These are phyloP conservation scores for Trypanosomatidae sp. DNA, from an alignment of 208 protist genomes.

Conservation along the genomic window DNA sequence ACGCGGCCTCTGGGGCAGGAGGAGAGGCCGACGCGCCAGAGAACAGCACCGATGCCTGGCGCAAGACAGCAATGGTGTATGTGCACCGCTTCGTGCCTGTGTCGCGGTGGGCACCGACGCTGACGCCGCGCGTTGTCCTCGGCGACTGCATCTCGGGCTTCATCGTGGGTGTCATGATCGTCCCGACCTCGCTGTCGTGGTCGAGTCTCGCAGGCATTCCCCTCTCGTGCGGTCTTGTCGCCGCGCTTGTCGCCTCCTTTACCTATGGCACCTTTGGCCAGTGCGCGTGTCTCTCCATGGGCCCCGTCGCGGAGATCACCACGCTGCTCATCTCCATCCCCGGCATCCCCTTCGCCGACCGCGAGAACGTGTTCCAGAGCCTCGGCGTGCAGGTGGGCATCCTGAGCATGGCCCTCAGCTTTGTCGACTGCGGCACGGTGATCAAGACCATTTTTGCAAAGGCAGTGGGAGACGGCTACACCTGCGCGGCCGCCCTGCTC, in stretches of 20 bases:
- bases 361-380: constrained; percentile 35
- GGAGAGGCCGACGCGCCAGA: too few relatives aligned
- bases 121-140: too few relatives aligned
- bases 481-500: constrained; percentile 48
- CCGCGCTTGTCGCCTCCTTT: constrained; percentile 39
- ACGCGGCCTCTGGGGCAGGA: too few relatives aligned
- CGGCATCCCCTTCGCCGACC: constrained; percentile 22
- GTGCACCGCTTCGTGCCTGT: too few relatives aligned
- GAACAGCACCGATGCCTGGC: too few relatives aligned
- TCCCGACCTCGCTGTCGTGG: too few relatives aligned
- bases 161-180: too few relatives aligned
- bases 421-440: constrained; percentile 51
- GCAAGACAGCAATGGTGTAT: too few relatives aligned
- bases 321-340: constrained; percentile 57
- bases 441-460: constrained; percentile 61
- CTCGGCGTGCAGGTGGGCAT: constrained; percentile 54
- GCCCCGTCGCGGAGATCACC: constrained; percentile 54
- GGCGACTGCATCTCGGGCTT: too few relatives aligned
- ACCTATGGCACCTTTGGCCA: constrained; percentile 53
- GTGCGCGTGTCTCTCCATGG: constrained; percentile 41
- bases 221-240: constrained; percentile 47
- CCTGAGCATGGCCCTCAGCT: constrained; percentile 42
- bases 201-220: too few relatives aligned
- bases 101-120: too few relatives aligned
- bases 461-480: constrained; percentile 61